These are phyloP conservation scores for Pichia exigua DNA, from an alignment of 805 yeast species.

Conservation along the genomic window DNA sequence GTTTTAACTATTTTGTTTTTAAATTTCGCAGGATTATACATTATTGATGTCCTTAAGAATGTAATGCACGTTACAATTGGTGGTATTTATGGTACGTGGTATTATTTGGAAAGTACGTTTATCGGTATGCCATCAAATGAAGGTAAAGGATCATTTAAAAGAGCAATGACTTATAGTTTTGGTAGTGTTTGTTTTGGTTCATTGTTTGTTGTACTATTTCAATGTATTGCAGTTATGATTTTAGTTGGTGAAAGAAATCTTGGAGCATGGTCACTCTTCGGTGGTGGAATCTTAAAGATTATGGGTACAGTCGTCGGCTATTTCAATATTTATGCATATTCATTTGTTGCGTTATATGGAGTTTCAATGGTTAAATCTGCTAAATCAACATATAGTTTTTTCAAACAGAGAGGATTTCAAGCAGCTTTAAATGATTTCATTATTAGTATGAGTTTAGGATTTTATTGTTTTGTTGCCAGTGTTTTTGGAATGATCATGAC, in stretches of 20 bases:
- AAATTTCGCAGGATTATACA: conserved; percentile 69
- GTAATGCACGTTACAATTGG: conserved; percentile 75
- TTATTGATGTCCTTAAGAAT: conserved; percentile 75
- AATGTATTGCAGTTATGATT: conserved; percentile 39
- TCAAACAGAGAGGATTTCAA: conserved; percentile 72
- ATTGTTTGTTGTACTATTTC: conserved; percentile 68
- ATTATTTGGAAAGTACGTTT: conserved; percentile 48
- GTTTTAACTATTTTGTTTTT: conserved; percentile 48
- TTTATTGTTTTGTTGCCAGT: conserved; percentile 65
- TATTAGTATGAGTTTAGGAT: conserved; percentile 63
- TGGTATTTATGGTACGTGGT: conserved; percentile 92
- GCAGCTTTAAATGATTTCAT: conserved; percentile 79
- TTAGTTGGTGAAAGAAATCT: neutral
- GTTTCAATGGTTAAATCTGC: conserved; percentile 65
- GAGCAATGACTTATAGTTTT: conserved; percentile 78
- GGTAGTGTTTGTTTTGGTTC: conserved; percentile 84
- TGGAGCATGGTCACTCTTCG: conserved; percentile 6
- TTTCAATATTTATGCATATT: conserved; percentile 80
- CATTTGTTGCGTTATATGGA: conserved; percentile 86
- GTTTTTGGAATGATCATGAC: conserved; percentile 38
- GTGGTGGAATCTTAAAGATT: neutral
- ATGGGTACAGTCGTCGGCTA: conserved; percentile 11
- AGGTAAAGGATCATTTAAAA: conserved; percentile 65
- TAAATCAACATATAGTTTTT: conserved; percentile 65
- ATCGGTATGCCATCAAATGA: conserved; percentile 69